Evolutionary conservation across 2,329 filamentous ascomycete species (phyloP), one percentile per base, ranked within the genome.

Genomic region (Endocalyx cinctus): DNA sequence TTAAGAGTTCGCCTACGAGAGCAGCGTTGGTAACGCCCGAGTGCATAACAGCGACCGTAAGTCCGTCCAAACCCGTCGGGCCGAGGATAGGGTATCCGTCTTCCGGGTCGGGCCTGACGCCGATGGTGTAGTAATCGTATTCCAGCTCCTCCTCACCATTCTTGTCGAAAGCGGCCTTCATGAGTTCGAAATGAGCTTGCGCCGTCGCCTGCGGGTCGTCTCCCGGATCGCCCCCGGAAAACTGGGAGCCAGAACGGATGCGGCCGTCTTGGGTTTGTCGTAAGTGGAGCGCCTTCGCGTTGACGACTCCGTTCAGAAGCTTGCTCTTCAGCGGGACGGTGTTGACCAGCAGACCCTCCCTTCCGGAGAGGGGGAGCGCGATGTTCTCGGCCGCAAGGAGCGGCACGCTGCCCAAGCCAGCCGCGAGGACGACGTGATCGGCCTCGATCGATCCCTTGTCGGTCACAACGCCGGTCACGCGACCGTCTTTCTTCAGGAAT

Each of bases 1-100:
- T 39, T 33, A 51, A 16, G 13, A 51, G 22, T 27, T 54, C 32
- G 4, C 52, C 52, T 1, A 54, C 51, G 17, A 47, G 25, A 5
- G 51, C 46, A 2, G 49, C 43, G 27, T 51, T 38, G 2, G 50
- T 54, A 4, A 56, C 50, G 10, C 51, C 50, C 1, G 51, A 55
- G 36, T 57, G 54, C 55, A 57, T 57, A 2, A 55, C 52, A 1
- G 54, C 55, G 23, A 57, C 32, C 3, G 45, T 50, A 6, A 58
- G 35, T 1, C 54, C 55, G 2, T 50, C 32, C 17, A 43, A 14
- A 2, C 54, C 54, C 8, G 41, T 52, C 5, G 41, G 17, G 5
- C 54, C 54, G 2, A 57, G 42, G 13, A 55, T 53, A 3, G 54
- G 53, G 17, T 51, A 31, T 2, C 52, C 52, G 29, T 58, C 55